Evolutionary conservation across 768 basidiomycete genomes (phyloP).

Genomic region (Boletus subcaerulescens): DNA sequence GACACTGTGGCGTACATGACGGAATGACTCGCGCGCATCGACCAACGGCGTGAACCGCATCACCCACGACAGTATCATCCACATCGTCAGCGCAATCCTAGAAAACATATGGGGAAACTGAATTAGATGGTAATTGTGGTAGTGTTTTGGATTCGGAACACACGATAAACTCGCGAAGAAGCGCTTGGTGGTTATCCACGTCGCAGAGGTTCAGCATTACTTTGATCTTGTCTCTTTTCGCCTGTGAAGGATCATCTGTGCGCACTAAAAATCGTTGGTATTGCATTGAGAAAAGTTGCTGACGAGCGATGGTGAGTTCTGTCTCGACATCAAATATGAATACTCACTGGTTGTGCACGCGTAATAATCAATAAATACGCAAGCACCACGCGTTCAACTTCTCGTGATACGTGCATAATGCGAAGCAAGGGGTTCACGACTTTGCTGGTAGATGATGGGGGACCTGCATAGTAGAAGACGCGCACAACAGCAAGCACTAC

Average conservation of each 20-base stretch:
- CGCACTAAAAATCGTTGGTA: conserved; percentile 69
- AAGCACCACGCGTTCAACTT: conserved; percentile 73
- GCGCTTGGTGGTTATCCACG: conserved; percentile 60
- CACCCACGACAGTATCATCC: conserved; percentile 67
- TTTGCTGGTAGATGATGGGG: conserved; percentile 51
- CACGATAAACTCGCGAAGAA: conserved; percentile 85
- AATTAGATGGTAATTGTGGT: background rate
- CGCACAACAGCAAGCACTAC: conserved; percentile 77
- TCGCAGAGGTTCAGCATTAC: conserved; percentile 67
- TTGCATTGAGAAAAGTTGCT: conserved; percentile 55
- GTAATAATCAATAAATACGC: conserved; percentile 69
- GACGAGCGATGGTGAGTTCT: background rate
- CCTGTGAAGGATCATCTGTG: conserved; percentile 58
- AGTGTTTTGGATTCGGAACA: conserved; percentile 25
- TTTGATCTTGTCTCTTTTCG: conserved; percentile 74
- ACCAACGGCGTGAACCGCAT: conserved; percentile 78
- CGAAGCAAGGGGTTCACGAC: conserved; percentile 73
- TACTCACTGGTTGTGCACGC: conserved; percentile 60
- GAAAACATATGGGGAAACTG: background rate
- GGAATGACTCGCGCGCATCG: conserved; percentile 67
- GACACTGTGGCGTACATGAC: conserved; percentile 65
- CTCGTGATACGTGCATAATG: conserved; percentile 63
- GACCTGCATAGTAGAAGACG: conserved; percentile 70
- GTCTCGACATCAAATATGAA: background rate
- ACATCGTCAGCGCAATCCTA: conserved; percentile 83